Base-by-base conservation (phyloP, 148 eudicot species). In the Vaccinium myrtillus region DNA sequence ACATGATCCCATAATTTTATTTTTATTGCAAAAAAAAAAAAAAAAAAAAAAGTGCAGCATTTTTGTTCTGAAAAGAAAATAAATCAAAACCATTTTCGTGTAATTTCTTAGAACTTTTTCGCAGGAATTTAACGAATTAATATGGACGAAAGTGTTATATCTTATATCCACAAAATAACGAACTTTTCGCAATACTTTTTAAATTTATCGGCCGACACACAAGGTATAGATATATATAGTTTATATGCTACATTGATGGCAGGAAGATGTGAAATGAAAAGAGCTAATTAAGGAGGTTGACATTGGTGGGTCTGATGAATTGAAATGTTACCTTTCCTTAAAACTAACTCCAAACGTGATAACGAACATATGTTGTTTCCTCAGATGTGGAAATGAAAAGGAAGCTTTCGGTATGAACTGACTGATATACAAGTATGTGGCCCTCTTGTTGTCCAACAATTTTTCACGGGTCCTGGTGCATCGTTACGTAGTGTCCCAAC, bases 261-360 rank as follows among this genome's bases (percentile, higher is more conserved):
- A 13, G 58, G 58, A 15, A n/a, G 79, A 77, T 49, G 54, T 50
- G 58, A 77, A 77, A 49, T 77, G 79, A 25, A 21, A 49, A 10
- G 15, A 32, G 78, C 8, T 27, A n/a, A n/a, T n/a, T n/a, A 13
- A n/a, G 79, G 7, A 50, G 79, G 58, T 77, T 50, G 79, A 77
- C 19, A 50, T 23, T 49, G 27, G 79, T 77, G 58, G 79, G 79
- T n/a, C 79, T 67, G 73, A 67, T 77, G 56, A 50, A 75, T 21
- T 7, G 78, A 75, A 75, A 46, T 46, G 43, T 77, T 18, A 6
- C 14, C 18, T 49, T 77, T 49, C 27, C 21, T 25, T 49, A n/a
- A 77, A 75, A 49, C 30, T 11, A 50, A 49, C 23, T 48, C 27
- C 0, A 18, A 54, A 74, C 43, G 1, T 39, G 50, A 8, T 36